phyloP scores from a whole-genome alignment of 2,329 filamentous ascomycete species.

The Colletotrichum cereale region DNA sequence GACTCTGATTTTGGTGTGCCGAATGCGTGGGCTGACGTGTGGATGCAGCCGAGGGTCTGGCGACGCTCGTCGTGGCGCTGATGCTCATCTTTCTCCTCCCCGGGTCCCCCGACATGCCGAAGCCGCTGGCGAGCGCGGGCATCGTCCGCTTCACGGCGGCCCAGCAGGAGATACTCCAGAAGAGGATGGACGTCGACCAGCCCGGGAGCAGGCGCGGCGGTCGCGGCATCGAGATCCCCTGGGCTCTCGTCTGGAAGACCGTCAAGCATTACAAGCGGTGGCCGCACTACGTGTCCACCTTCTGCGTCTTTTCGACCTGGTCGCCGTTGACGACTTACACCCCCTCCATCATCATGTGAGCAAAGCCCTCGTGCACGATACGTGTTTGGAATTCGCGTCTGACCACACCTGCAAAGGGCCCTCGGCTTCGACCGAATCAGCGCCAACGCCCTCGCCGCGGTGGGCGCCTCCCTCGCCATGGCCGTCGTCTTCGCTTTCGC shows the following conservation, averaged over 20 bases:
- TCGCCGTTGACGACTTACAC: slow-evolving; percentile 65
- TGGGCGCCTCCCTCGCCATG: slow-evolving; percentile 58
- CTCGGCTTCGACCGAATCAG: slow-evolving; percentile 59
- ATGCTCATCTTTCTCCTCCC: slow-evolving; percentile 57
- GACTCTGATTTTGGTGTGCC: background rate
- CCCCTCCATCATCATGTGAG: slow-evolving; percentile 57
- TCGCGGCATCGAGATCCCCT: slow-evolving; percentile 53
- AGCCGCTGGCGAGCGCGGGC: slow-evolving; percentile 53
- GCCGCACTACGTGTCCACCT: slow-evolving; percentile 63
- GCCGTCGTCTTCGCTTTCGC: slow-evolving; percentile 62
- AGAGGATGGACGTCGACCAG: slow-evolving; percentile 51
- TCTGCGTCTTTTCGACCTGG: slow-evolving; percentile 65
- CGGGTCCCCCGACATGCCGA: slow-evolving; percentile 56
- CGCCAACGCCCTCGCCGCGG: slow-evolving; percentile 61
- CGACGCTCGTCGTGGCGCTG: slow-evolving; percentile 55
- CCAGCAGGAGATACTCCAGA: slow-evolving; percentile 51
- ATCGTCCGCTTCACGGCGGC: slow-evolving; percentile 52
- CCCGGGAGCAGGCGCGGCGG: slow-evolving; percentile 47
- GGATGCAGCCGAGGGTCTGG: slow-evolving; percentile 57
- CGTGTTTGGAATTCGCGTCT: background rate
- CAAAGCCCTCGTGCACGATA: background rate
- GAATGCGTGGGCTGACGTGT: background rate
- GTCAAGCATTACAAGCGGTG: slow-evolving; percentile 59
- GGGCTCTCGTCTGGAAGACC: slow-evolving; percentile 57
- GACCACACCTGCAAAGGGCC: slow-evolving; percentile 44